A percentile compares a stretch with the other conserved stretches of the same genome.
These are phyloP conservation scores for Metschnikowia cubensis DNA, from an alignment of 805 yeast genomes.

Conservation along the genomic window DNA sequence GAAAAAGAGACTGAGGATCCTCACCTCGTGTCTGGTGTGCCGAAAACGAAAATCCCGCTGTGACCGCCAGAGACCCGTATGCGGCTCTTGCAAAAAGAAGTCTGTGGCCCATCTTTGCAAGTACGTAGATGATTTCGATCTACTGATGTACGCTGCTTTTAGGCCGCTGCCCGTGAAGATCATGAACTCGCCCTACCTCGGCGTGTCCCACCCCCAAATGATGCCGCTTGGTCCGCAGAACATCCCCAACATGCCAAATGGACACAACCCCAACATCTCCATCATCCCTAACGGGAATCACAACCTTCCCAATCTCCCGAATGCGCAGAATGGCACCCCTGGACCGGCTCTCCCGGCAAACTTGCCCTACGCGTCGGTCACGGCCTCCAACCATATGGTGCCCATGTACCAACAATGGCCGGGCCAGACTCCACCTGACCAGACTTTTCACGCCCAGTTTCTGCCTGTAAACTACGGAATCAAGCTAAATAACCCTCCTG, in stretches of 20 bases:
- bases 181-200: conserved; percentile 12
- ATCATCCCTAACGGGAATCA: background rate
- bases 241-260: background rate
- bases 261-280: background rate
- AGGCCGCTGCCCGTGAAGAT: background rate
- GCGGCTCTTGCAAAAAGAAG: conserved; percentile 41
- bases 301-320: background rate
- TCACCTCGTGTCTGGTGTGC: conserved; percentile 43
- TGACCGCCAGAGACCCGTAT: conserved; percentile 40
- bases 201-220: conserved; percentile 4
- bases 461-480: background rate
- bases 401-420: conserved; percentile 5
- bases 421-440: background rate
- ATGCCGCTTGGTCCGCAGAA: conserved; percentile 4
- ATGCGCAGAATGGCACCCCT: background rate
- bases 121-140: conserved; percentile 25
- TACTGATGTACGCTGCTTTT: background rate
- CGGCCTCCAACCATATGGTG: background rate
- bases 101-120: conserved; percentile 41
- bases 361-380: background rate
- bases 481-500: background rate
- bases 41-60: conserved; percentile 41
- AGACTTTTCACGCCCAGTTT: background rate
- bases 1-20: conserved; percentile 37
- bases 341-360: background rate